Conservation (phyloP, 805 yeast genomes). For the Pichia pseudocactophila region DNA sequence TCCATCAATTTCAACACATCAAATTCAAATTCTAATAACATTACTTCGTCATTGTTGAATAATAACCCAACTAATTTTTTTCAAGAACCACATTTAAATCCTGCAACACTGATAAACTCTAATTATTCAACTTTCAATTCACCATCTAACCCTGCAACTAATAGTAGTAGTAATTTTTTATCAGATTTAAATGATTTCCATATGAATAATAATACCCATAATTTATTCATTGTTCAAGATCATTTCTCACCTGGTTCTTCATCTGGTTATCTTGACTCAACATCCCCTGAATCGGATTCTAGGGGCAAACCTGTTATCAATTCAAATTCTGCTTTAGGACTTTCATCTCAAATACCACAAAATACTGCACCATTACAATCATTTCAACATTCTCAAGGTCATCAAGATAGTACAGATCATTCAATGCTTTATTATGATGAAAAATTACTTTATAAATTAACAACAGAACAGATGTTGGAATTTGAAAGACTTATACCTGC, state of each 20-base stretch:
- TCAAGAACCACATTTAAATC: background rate
- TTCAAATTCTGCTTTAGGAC: background rate
- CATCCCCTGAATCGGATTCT: background rate
- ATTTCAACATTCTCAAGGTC: conserved; percentile 13
- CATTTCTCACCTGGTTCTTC: conserved; percentile 19
- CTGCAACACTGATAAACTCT: background rate
- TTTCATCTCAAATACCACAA: background rate
- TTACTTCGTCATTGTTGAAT: no score
- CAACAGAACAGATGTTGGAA: conserved; percentile 16
- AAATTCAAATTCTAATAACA: background rate
- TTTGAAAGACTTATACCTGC: conserved; percentile 22
- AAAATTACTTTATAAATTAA: conserved; percentile 11
- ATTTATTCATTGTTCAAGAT: conserved; percentile 25
- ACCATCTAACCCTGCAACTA: background rate
- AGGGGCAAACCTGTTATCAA: background rate
- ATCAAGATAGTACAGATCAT: conserved; percentile 4
- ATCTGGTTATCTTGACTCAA: conserved; percentile 6
- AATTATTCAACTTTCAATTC: background rate
- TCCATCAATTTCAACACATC: conserved; percentile 1
- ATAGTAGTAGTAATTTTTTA: conserved; percentile 8
- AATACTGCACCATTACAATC: conserved; percentile 4
- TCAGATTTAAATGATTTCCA: conserved; percentile 20
- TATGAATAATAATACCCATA: conserved; percentile 20
- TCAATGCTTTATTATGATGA: conserved; percentile 4
- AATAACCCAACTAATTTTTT: conserved; percentile 2